Conservation (phyloP, 176 grass and related monocot species). For the Aegilops speltoides region DNA sequence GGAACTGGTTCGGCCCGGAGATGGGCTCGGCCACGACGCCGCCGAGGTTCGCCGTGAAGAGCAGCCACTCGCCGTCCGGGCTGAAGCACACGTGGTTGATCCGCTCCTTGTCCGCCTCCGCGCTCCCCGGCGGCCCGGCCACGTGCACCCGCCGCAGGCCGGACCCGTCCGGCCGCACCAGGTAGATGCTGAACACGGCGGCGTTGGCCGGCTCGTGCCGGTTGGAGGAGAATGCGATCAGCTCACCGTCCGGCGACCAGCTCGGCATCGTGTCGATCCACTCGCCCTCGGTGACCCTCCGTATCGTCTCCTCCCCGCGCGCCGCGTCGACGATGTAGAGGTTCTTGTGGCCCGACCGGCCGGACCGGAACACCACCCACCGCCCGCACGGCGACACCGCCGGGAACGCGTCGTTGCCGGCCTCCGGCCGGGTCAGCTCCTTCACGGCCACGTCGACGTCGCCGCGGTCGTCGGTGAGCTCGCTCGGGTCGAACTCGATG, state of each 20-base stretch:
- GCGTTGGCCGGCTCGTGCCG: slow-evolving; percentile 61
- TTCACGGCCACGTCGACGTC: slow-evolving; percentile 26
- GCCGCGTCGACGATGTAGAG: slow-evolving; percentile 72
- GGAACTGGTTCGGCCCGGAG: slow-evolving; percentile 69
- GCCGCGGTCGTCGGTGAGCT: slow-evolving; percentile 34
- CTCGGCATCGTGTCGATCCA: slow-evolving; percentile 96
- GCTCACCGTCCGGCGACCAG: slow-evolving; percentile 81
- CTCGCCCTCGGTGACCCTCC: slow-evolving; percentile 66
- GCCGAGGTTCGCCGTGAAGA: slow-evolving; percentile 83
- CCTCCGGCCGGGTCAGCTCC: slow-evolving; percentile 52
- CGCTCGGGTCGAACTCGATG: slow-evolving; percentile 53
- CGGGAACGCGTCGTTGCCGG: slow-evolving; percentile 89
- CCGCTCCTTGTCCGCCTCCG: slow-evolving; percentile 62
- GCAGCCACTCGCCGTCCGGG: slow-evolving; percentile 67
- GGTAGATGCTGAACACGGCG: slow-evolving; percentile 74
- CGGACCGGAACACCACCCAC: slow-evolving; percentile 81
- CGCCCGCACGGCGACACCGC: slow-evolving; percentile 75
- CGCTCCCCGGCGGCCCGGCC: slow-evolving; percentile 44
- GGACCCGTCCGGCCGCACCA: slow-evolving; percentile 66
- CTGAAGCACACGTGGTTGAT: slow-evolving; percentile 98
- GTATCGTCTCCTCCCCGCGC: slow-evolving; percentile 48
- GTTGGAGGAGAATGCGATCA: slow-evolving; percentile 96
- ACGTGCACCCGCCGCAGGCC: slow-evolving; percentile 61
- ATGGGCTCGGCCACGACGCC: slow-evolving; percentile 61
- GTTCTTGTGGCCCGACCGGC: slow-evolving; percentile 90